phyloP scores from a whole-genome alignment of 495 filamentous ascomycete genomes.

The Hyaloscypha hepaticicola region DNA sequence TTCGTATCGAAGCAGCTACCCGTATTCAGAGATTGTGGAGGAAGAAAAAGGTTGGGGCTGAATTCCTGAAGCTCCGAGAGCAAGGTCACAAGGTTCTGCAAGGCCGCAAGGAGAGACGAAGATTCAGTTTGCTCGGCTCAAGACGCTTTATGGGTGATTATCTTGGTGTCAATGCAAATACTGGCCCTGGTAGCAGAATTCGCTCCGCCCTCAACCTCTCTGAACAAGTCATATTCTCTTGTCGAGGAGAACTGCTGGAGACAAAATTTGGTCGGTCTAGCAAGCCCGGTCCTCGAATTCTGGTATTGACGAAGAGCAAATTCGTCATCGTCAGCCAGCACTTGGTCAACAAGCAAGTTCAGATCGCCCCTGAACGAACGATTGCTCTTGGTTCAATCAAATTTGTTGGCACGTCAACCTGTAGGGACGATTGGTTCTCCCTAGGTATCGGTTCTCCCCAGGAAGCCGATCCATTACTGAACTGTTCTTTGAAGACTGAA shows the following conservation, averaged over 20 bases:
- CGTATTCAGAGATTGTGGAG: slow-evolving; percentile 96
- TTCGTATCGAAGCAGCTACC: slow-evolving; percentile 87
- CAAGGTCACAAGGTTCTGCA: slow-evolving; percentile 83
- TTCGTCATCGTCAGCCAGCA: slow-evolving; percentile 86
- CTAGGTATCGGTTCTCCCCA: slow-evolving; percentile 83
- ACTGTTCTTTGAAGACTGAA: slow-evolving; percentile 95
- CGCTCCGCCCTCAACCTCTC: slow-evolving; percentile 65
- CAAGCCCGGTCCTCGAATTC: slow-evolving; percentile 80
- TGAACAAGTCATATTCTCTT: slow-evolving; percentile 84
- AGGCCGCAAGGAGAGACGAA: slow-evolving; percentile 83
- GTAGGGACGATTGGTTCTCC: slow-evolving; percentile 96
- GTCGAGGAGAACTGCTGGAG: slow-evolving; percentile 81
- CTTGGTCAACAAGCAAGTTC: slow-evolving; percentile 75
- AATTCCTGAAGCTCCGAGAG: slow-evolving; percentile 84
- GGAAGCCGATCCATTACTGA: slow-evolving; percentile 87
- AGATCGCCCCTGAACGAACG: slow-evolving; percentile 76
- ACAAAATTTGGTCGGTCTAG: slow-evolving; percentile 95
- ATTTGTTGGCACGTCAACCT: slow-evolving; percentile 71
- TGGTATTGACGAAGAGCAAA: slow-evolving; percentile 82
- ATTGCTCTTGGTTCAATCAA: slow-evolving; percentile 86
- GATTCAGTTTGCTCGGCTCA: slow-evolving; percentile 87
- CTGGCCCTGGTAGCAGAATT: slow-evolving; percentile 80
- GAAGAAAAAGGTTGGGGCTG: slow-evolving; percentile 80
- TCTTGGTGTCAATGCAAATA: slow-evolving; percentile 76
- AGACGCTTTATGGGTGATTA: slow-evolving; percentile 96